Evolutionary conservation across 305 asterid species (phyloP).

Genomic region (Fraxinus floribunda): DNA sequence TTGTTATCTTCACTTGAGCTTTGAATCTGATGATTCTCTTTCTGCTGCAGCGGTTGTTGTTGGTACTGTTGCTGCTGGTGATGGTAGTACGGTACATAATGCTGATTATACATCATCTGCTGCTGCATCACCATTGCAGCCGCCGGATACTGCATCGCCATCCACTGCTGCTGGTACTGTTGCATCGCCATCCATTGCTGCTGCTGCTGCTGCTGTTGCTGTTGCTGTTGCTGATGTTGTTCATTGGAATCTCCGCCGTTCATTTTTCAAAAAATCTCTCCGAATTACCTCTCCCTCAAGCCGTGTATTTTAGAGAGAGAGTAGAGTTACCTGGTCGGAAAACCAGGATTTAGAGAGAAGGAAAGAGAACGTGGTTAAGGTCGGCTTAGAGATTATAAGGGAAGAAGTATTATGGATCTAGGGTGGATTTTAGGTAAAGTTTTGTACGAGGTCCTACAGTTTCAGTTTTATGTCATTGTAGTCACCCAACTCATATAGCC

Average conservation of each 20-base stretch:
- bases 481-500: background rate
- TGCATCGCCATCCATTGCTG: constrained; percentile 47
- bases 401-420: constrained; percentile 26
- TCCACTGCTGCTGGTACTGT: constrained; percentile 41
- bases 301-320: constrained; percentile 10
- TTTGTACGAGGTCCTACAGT: background rate
- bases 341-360: constrained; percentile 30
- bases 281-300: constrained; percentile 11
- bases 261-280: constrained; percentile 27
- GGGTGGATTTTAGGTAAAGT: constrained; percentile 24
- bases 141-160: constrained; percentile 42
- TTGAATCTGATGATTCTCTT: constrained; percentile 49
- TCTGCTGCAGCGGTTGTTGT: constrained; percentile 36
- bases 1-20: constrained; percentile 70
- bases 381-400: constrained; percentile 24
- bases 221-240: constrained; percentile 40
- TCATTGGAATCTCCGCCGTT: constrained; percentile 66
- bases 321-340: constrained; percentile 25
- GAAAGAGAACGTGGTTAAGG: constrained; percentile 19
- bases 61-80: constrained; percentile 44
- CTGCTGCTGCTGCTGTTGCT: constrained; percentile 31
- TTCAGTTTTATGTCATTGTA: background rate
- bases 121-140: constrained; percentile 38
- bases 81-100: constrained; percentile 75
- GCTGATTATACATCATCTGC: constrained; percentile 78